Conservation (phyloP, 257 asterid species). For the Petunia secreta region DNA sequence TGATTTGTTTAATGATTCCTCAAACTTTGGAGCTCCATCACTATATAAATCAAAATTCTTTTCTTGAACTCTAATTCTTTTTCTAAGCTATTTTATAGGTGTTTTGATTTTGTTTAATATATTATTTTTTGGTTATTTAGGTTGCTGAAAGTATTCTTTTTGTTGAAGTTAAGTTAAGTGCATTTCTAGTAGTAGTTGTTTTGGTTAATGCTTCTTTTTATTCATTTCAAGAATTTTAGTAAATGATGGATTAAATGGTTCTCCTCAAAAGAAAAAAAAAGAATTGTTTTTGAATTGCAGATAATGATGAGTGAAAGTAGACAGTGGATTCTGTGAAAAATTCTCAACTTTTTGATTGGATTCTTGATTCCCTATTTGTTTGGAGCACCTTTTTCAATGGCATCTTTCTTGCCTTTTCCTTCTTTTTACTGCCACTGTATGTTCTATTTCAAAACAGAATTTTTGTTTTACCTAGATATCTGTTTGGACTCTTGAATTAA, state of each 20-base stretch:
- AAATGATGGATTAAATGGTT: neutral
- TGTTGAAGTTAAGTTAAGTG: neutral
- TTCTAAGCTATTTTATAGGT: neutral
- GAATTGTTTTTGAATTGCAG: conserved; percentile 11
- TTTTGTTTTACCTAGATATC: conserved; percentile 28
- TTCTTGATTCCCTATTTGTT: conserved; percentile 46
- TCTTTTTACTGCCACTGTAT: conserved; percentile 20
- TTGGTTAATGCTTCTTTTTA: neutral
- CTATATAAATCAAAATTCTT: too few relatives aligned
- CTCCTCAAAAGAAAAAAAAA: neutral
- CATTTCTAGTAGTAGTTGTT: neutral
- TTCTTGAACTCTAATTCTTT: neutral
- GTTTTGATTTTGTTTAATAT: neutral
- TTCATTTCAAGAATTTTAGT: neutral
- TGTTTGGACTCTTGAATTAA: conserved; percentile 24
- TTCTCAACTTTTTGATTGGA: conserved; percentile 39
- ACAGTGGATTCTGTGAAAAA: conserved; percentile 27
- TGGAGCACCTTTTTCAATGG: conserved; percentile 37
- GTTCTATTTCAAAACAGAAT: neutral
- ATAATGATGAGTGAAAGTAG: conserved; percentile 25
- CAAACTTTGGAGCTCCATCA: neutral
- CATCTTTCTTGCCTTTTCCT: conserved; percentile 33
- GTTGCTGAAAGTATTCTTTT: neutral
- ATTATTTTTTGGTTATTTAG: neutral
- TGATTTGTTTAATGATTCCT: neutral